phyloP scores from a whole-genome alignment of 2,329 filamentous ascomycete genomes.

The Fusarium armeniacum region DNA sequence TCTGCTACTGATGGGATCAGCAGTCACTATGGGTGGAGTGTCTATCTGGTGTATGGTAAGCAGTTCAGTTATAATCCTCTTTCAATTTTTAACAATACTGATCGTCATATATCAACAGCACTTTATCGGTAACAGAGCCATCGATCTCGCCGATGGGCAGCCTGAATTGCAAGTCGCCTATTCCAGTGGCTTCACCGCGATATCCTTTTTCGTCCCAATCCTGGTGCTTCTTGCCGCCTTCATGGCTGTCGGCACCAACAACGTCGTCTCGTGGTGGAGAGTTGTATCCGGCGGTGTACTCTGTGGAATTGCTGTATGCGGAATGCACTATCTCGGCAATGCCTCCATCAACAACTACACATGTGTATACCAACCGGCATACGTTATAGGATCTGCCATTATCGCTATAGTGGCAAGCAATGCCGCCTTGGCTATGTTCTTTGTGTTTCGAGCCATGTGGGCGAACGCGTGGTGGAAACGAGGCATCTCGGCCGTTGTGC shows the following conservation, averaged over 20 bases:
- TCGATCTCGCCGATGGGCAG: slow-evolving; percentile 75
- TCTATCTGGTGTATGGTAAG: slow-evolving; percentile 79
- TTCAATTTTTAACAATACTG: slow-evolving; percentile 6
- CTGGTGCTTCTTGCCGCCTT: slow-evolving; percentile 81
- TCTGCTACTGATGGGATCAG: slow-evolving; percentile 73
- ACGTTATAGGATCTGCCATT: slow-evolving; percentile 76
- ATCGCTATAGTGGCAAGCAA: slow-evolving; percentile 82
- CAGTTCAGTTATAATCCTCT: slow-evolving; percentile 1
- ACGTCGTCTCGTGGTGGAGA: slow-evolving; percentile 69
- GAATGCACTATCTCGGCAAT: slow-evolving; percentile 92
- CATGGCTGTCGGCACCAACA: slow-evolving; percentile 73
- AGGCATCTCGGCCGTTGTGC: slow-evolving; percentile 72
- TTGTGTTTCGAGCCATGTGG: slow-evolving; percentile 81
- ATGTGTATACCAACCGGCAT: slow-evolving; percentile 70
- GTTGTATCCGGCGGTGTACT: slow-evolving; percentile 75
- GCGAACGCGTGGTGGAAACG: slow-evolving; percentile 84
- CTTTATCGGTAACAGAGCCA: slow-evolving; percentile 83
- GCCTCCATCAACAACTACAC: slow-evolving; percentile 83
- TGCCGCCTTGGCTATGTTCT: slow-evolving; percentile 80
- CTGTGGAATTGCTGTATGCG: slow-evolving; percentile 81
- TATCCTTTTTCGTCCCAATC: slow-evolving; percentile 86
- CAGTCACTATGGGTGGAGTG: slow-evolving; percentile 80
- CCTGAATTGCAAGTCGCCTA: slow-evolving; percentile 79
- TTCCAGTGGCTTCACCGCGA: slow-evolving; percentile 76
- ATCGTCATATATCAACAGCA: slow-evolving; percentile 29